These are phyloP conservation scores for Talaromyces adpressus DNA, from an alignment of 495 filamentous ascomycete genomes.

Conservation along the genomic window DNA sequence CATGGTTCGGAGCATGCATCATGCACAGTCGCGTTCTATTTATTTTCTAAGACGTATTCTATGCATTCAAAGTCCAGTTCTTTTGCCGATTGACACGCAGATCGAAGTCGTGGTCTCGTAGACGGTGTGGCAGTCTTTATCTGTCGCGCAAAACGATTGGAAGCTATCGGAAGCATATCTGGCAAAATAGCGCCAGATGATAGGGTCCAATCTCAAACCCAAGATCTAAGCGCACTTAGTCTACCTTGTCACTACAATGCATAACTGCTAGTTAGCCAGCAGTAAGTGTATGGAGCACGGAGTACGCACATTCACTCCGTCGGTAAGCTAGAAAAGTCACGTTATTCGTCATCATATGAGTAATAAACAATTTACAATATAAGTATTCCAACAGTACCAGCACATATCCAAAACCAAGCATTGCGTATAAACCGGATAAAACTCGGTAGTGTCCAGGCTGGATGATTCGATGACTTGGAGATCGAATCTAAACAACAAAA, in stretches of 20 bases:
- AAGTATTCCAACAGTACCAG: no score
- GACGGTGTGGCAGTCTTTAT: neutral
- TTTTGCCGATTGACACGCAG: neutral
- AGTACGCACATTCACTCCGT: neutral
- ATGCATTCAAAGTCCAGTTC: neutral
- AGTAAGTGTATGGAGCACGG: neutral
- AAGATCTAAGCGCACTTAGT: neutral
- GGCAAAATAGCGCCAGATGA: neutral
- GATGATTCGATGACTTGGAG: neutral
- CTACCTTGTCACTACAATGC: no score
- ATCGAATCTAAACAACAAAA: neutral
- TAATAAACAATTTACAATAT: no score
- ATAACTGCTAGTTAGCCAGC: no score
- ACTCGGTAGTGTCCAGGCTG: neutral
- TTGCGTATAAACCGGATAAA: neutral
- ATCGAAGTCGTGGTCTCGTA: neutral
- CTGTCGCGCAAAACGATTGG: neutral
- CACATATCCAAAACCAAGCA: neutral
- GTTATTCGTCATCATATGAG: neutral
- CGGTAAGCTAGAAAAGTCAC: neutral
- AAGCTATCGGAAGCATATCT: neutral
- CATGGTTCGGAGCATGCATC: neutral
- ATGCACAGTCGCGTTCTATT: neutral
- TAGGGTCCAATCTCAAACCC: neutral
- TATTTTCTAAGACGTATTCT: neutral